phyloP scores from a whole-genome alignment of 495 filamentous ascomycete genomes.

The Jackrogersella multiformis region DNA sequence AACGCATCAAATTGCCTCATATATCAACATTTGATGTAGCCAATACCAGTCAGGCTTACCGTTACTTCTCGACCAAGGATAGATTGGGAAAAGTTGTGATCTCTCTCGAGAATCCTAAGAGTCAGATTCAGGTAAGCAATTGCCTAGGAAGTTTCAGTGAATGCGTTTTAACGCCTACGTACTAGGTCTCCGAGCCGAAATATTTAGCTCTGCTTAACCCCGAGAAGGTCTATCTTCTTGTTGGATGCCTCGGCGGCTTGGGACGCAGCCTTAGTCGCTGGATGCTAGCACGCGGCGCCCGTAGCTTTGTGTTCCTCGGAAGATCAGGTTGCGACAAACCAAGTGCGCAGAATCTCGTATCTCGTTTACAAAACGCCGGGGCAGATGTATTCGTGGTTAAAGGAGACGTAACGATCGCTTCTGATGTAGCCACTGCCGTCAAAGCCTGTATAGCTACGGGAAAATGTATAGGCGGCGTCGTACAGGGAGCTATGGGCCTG shows the following conservation, averaged over 20 bases:
- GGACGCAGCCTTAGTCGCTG: slow-evolving; percentile 59
- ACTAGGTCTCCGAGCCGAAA: slow-evolving; percentile 16
- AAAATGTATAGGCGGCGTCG: slow-evolving; percentile 37
- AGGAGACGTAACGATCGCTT: slow-evolving; percentile 35
- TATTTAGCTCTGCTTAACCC: slow-evolving; percentile 27
- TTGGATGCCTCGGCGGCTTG: slow-evolving; percentile 64
- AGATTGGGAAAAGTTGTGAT: slow-evolving; percentile 64
- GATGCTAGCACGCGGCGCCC: slow-evolving; percentile 59
- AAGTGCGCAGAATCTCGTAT: slow-evolving; percentile 38
- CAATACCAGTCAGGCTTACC: slow-evolving; percentile 29
- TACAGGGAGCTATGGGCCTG: slow-evolving; percentile 54
- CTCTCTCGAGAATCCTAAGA: slow-evolving; percentile 41
- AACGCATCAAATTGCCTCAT: slow-evolving; percentile 11
- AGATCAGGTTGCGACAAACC: slow-evolving; percentile 50
- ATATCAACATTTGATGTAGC: slow-evolving; percentile 14
- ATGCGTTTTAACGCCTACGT: neutral
- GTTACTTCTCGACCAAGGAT: slow-evolving; percentile 35
- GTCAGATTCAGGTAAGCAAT: slow-evolving; percentile 17
- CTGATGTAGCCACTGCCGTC: slow-evolving; percentile 37
- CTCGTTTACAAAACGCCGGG: slow-evolving; percentile 42
- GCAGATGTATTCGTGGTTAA: slow-evolving; percentile 32
- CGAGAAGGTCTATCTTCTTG: slow-evolving; percentile 58
- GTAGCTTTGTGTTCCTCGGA: slow-evolving; percentile 58
- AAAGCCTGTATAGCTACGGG: slow-evolving; percentile 7
- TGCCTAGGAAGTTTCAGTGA: neutral